Base-by-base conservation (phyloP, 768 basidiomycete species). In the Cyclocybe cylindracea region DNA sequence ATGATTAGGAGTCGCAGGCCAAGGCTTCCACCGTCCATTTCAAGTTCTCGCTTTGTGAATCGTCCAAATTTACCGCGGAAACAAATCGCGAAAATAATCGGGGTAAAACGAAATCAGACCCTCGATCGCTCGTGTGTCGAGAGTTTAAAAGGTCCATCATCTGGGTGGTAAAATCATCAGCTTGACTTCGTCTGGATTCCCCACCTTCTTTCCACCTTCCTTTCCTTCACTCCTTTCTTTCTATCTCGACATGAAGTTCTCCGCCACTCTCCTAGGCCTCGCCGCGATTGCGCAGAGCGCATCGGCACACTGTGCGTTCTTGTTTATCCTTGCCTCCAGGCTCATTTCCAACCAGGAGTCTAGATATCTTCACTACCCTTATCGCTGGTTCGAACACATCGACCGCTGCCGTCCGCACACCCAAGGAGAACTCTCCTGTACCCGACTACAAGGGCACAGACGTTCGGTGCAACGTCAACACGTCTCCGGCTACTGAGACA, bases 391-490 rank as follows among this genome's bases (percentile, higher is more conserved):
- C 61, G 11, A 55, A 54, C 31, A 57, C 50, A 13, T 62, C 62
- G 8, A 63, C 53, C 1, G 56, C 61, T 39, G 66, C 66, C 32
- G 64, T 72, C 39, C 68, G 70, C 14, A 54, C 59, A 47, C 70
- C 69, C 1, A 14, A 52, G 6, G 66, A 61, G 57, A 68, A 67
- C 56, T 54, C 61, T 3, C 70, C 69, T 10, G 59, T 66, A 38
- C 48, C 47, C 36, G 53, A 56, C 24, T 66, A 66, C 32, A 69
- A 62, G 3, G 62, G 61, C 7, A 38, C 44, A 29, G 56, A 65
- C 33, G 60, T 74, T 42, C 56, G 57, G 10, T 74, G 74, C 63
- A 74, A 74, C 56, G 61, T 61, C 52, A 64, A 62, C 44, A 67
- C 72, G 1, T 39, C 49, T 2, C 40, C 61, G 8, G 74, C 73